Percentiles rank a stretch among this genome's conserved stretches.
Conservation (phyloP, 257 asterid species). For the Solanum habrochaites region DNA sequence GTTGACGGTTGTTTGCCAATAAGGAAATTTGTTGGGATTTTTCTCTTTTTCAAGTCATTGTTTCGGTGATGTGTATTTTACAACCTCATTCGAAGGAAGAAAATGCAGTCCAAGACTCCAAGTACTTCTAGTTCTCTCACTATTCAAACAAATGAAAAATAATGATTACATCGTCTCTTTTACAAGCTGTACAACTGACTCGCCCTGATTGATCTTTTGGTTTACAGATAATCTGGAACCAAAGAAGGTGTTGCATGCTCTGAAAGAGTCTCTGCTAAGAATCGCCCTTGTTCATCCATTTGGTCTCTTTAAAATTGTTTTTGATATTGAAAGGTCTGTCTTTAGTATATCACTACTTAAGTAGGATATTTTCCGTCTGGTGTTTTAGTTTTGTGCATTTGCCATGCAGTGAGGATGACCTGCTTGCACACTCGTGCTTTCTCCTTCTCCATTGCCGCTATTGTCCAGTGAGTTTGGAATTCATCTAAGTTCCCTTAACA, state of each 20-base stretch:
- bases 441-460: slow-evolving; percentile 56
- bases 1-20: not conserved
- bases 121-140: slow-evolving; percentile 25
- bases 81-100: slow-evolving; percentile 90
- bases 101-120: slow-evolving; percentile 72
- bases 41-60: slow-evolving; percentile 43
- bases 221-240: slow-evolving; percentile 29
- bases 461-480: slow-evolving; percentile 61
- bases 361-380: not conserved
- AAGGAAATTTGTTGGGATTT: not conserved
- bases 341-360: slow-evolving; percentile 9
- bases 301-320: slow-evolving; percentile 58
- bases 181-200: slow-evolving; percentile 8
- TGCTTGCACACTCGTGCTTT: slow-evolving; percentile 56
- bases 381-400: slow-evolving; percentile 11
- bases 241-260: slow-evolving; percentile 61
- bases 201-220: slow-evolving; percentile 12
- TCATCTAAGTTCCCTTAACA: slow-evolving; percentile 34
- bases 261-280: slow-evolving; percentile 64
- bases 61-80: slow-evolving; percentile 77
- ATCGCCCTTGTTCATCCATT: slow-evolving; percentile 62
- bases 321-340: slow-evolving; percentile 68
- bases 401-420: slow-evolving; percentile 56
- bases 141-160: not conserved
- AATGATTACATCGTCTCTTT: not conserved